phyloP scores from a whole-genome alignment of 2,329 filamentous ascomycete species.

The Xylaria sp. region DNA sequence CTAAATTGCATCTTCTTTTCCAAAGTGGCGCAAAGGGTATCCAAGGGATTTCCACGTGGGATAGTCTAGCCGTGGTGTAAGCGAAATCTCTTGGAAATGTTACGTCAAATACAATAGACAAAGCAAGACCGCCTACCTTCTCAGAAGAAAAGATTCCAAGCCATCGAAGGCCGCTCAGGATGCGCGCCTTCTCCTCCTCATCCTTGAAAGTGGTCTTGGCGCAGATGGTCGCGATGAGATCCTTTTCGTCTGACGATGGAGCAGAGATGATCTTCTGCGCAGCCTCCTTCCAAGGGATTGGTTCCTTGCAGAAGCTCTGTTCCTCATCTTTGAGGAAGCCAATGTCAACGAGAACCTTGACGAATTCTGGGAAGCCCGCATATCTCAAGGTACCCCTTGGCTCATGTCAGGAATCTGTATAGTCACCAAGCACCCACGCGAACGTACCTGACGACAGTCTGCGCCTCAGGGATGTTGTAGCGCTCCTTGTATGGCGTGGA shows the following conservation, averaged over 20 bases:
- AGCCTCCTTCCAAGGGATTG: constrained; percentile 84
- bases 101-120: background rate
- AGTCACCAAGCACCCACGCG: background rate
- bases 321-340: constrained; percentile 84
- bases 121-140: constrained; percentile 21
- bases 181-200: constrained; percentile 74
- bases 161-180: constrained; percentile 79
- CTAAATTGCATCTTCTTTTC: constrained; percentile 93
- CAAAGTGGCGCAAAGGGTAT: constrained; percentile 89
- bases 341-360: constrained; percentile 84
- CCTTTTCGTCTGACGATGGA: constrained; percentile 66
- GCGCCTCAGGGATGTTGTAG: constrained; percentile 90
- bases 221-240: constrained; percentile 77
- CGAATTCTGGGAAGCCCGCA: constrained; percentile 89
- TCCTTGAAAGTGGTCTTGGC: constrained; percentile 78
- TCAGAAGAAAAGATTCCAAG: constrained; percentile 27
- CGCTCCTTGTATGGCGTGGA: constrained; percentile 87
- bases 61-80: constrained; percentile 6
- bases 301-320: constrained; percentile 71
- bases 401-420: constrained; percentile 17
- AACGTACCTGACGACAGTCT: constrained; percentile 76
- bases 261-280: constrained; percentile 81
- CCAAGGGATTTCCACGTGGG: constrained; percentile 76
- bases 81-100: background rate
- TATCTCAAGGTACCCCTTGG: constrained; percentile 79